A percentile compares a stretch with the other conserved stretches of the same genome.
Conservation (phyloP, 345 rosid genomes). For the Gossypium australe region DNA sequence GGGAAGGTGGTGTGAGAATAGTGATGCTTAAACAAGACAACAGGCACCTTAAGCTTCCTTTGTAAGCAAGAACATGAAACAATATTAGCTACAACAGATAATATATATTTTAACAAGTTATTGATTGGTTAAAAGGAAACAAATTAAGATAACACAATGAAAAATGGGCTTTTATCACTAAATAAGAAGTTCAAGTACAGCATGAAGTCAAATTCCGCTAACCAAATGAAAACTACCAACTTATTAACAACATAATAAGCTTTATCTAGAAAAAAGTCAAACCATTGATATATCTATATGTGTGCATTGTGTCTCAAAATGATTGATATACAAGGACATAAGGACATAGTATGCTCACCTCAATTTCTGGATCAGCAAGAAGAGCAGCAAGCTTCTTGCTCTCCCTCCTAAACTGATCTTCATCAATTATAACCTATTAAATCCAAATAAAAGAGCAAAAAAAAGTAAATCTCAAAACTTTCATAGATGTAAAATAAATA, state of each 20-base stretch:
- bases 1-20: neutral
- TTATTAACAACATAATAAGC: neutral
- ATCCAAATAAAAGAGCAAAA: conserved; percentile 10
- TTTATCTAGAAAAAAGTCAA: neutral
- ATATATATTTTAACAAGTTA: neutral
- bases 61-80: conserved; percentile 1
- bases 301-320: neutral
- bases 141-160: neutral
- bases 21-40: neutral
- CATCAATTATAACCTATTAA: conserved; percentile 56
- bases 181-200: neutral
- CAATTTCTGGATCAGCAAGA: conserved; percentile 88
- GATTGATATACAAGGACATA: neutral
- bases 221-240: neutral
- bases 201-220: neutral
- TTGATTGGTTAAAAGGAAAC: neutral
- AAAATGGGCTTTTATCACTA: neutral
- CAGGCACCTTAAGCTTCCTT: neutral
- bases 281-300: neutral
- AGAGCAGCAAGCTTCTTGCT: conserved; percentile 77
- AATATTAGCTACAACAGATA: neutral
- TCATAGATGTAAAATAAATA: conserved; percentile 10
- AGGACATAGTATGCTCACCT: conserved; percentile 43
- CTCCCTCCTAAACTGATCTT: conserved; percentile 64
- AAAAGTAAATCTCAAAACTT: neutral